A percentile compares a stretch with the other conserved stretches of the same genome.
Evolutionary conservation across 1,284 basidiomycete genomes (phyloP).

Genomic region (Puccinia polysora): DNA sequence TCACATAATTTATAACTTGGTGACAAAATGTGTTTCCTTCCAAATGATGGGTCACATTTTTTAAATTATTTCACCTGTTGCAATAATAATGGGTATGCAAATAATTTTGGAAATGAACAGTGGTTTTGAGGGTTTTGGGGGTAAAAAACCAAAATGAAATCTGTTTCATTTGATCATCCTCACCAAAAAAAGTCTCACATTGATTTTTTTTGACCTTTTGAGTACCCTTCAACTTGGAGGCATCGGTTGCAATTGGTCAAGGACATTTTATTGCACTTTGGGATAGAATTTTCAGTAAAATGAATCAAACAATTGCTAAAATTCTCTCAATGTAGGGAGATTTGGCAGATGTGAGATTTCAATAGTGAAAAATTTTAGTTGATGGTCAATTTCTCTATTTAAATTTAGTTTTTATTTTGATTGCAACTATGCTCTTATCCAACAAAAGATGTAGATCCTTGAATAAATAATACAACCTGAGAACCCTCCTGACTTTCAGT

Average conservation of each 20-base stretch:
- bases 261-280: conserved; percentile 90
- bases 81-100: conserved; percentile 88
- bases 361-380: not conserved
- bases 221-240: too few relatives aligned
- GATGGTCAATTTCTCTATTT: not conserved
- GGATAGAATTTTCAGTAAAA: conserved; percentile 89
- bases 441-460: conserved; percentile 78
- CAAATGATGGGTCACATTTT: conserved; percentile 80
- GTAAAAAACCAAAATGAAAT: conserved; percentile 65
- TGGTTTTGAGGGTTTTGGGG: conserved; percentile 58
- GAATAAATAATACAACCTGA: conserved; percentile 88
- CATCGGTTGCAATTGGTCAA: conserved; percentile 93
- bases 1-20: too few relatives aligned
- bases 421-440: conserved; percentile 5
- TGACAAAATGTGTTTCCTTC: conserved; percentile 80
- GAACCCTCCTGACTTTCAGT: conserved; percentile 78
- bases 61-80: conserved; percentile 90
- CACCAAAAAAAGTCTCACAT: not conserved
- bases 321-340: conserved; percentile 89
- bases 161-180: not conserved
- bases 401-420: conserved; percentile 10
- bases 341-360: conserved; percentile 78
- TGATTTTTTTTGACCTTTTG: conserved; percentile 7
- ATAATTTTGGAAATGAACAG: conserved; percentile 61
- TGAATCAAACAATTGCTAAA: conserved; percentile 95